Evolutionary conservation across 1,139 yeast genomes (phyloP).

Genomic region (Pichia sp.): DNA sequence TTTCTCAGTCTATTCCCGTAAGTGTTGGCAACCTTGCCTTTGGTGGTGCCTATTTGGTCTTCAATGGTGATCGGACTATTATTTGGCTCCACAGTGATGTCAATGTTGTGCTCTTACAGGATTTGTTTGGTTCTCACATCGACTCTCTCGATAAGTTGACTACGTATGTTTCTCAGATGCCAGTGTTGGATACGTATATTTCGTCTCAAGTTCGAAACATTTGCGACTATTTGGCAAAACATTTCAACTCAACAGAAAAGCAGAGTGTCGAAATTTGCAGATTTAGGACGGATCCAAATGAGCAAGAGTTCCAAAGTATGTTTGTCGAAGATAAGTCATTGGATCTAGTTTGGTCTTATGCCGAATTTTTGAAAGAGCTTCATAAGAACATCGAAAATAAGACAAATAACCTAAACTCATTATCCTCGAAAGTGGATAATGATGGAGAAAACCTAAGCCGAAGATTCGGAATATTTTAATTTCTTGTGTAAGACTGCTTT

Average conservation of each 20-base stretch:
- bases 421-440: neutral
- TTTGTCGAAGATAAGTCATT: slow-evolving; percentile 74
- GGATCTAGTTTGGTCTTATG: slow-evolving; percentile 46
- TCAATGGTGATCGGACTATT: slow-evolving; percentile 59
- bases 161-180: slow-evolving; percentile 53
- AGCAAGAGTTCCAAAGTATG: slow-evolving; percentile 51
- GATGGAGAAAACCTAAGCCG: slow-evolving; percentile 19
- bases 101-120: slow-evolving; percentile 62
- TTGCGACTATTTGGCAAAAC: slow-evolving; percentile 45
- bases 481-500: neutral
- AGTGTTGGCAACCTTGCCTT: slow-evolving; percentile 44
- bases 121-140: slow-evolving; percentile 62
- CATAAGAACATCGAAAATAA: slow-evolving; percentile 59
- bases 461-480: slow-evolving; percentile 17
- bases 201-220: slow-evolving; percentile 66
- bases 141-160: slow-evolving; percentile 43
- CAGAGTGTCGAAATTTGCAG: slow-evolving; percentile 57
- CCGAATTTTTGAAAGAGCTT: slow-evolving; percentile 56
- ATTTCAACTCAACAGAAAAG: slow-evolving; percentile 38
- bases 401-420: slow-evolving; percentile 22
- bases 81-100: slow-evolving; percentile 74
- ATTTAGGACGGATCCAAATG: slow-evolving; percentile 61
- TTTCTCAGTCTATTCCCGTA: slow-evolving; percentile 49
- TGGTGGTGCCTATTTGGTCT: slow-evolving; percentile 77
- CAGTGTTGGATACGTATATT: slow-evolving; percentile 65